Evolutionary conservation across 306 rosid species (phyloP).

Genomic region (Pachyrhizus erosus): DNA sequence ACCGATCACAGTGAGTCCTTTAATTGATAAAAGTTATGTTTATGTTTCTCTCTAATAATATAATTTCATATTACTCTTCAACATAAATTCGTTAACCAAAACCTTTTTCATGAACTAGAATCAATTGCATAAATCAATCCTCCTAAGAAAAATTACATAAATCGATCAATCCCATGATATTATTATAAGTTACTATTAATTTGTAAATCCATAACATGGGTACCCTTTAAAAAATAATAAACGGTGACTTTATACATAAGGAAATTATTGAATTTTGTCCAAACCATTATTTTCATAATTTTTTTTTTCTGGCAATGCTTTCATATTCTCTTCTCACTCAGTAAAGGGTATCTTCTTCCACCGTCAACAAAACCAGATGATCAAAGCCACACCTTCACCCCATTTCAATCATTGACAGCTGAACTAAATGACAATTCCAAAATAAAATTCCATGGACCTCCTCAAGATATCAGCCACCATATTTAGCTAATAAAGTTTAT

Average conservation of each 20-base stretch:
- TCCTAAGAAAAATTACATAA: too few species aligned
- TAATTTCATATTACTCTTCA: background rate
- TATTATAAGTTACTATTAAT: background rate
- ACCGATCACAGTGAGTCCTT: background rate
- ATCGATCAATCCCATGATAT: background rate
- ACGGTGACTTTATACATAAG: background rate
- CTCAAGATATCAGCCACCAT: background rate
- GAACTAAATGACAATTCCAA: background rate
- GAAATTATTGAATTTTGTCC: background rate
- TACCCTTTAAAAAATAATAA: background rate
- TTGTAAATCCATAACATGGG: background rate
- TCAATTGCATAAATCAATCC: background rate
- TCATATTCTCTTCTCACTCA: background rate
- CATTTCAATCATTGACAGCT: background rate
- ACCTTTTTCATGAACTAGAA: too few species aligned
- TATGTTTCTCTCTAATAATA: background rate
- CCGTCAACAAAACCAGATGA: background rate
- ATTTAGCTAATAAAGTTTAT: background rate
- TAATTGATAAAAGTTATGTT: background rate
- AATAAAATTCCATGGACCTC: constrained; percentile 14
- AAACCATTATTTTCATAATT: background rate
- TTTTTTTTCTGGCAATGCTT: background rate
- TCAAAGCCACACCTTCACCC: background rate
- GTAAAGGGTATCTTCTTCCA: background rate
- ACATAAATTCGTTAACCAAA: background rate